Percentiles rank a stretch among this genome's conserved stretches.
These are phyloP conservation scores for Solioccasus polychromus DNA, from an alignment of 768 basidiomycete species.

Conservation along the genomic window DNA sequence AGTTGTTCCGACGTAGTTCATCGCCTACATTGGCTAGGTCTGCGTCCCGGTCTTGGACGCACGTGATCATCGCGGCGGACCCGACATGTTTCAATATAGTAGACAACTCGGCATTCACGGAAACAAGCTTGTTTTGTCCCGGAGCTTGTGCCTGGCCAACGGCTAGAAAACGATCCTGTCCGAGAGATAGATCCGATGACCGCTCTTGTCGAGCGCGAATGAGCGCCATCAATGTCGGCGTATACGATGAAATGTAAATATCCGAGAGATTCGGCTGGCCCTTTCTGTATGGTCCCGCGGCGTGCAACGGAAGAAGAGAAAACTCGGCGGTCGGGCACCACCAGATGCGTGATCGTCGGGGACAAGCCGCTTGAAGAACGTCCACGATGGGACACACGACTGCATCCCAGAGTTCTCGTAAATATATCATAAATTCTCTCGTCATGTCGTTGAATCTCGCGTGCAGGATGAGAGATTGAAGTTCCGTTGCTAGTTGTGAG, in stretches of 20 bases:
- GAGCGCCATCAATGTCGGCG: neutral
- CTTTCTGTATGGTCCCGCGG: neutral
- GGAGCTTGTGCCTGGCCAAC: neutral
- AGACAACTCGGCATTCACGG: neutral
- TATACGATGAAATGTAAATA: neutral
- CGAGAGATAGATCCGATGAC: neutral
- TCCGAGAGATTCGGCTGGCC: neutral
- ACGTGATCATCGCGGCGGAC: neutral
- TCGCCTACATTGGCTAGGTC: neutral
- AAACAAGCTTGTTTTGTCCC: neutral
- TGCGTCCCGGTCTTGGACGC: neutral
- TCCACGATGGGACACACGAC: neutral
- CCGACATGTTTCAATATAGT: neutral
- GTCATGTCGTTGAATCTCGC: neutral
- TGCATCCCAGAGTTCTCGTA: neutral
- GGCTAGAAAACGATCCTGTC: neutral
- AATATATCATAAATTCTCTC: neutral
- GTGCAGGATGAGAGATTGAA: neutral
- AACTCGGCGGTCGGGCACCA: neutral
- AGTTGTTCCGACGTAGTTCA: no score
- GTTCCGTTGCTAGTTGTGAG: neutral
- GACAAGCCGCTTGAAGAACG: neutral
- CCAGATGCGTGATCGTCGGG: neutral
- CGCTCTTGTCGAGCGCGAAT: neutral
- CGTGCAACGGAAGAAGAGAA: neutral